These are phyloP conservation scores for Barbarea vulgaris DNA, from an alignment of 345 rosid genomes.

Conservation along the genomic window DNA sequence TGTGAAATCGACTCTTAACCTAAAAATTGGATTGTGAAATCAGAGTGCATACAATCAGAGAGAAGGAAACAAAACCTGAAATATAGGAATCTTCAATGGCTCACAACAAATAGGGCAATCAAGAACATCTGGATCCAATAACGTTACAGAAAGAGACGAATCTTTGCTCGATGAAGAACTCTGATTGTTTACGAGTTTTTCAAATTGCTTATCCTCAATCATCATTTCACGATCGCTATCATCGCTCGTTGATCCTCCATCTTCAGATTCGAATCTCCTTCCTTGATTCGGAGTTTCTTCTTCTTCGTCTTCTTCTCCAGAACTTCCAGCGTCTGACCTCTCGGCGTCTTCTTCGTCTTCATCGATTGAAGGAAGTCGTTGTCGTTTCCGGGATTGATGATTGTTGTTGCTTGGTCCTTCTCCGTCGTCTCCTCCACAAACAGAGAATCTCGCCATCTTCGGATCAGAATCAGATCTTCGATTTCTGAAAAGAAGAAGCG, in stretches of 20 bases:
- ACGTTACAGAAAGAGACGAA: slow-evolving; percentile 12
- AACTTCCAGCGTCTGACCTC: slow-evolving; percentile 21
- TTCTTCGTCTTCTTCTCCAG: slow-evolving; percentile 29
- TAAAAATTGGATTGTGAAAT: not conserved
- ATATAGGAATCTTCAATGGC: slow-evolving; percentile 32
- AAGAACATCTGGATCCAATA: slow-evolving; percentile 39
- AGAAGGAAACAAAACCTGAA: slow-evolving; percentile 29
- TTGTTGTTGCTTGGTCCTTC: slow-evolving; percentile 35
- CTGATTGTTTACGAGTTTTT: not conserved
- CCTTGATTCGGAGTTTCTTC: slow-evolving; percentile 5
- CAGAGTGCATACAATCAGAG: not conserved
- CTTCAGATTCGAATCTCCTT: not conserved
- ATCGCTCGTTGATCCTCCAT: slow-evolving; percentile 14
- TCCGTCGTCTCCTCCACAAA: slow-evolving; percentile 35
- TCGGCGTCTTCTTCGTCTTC: slow-evolving; percentile 35
- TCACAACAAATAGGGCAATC: slow-evolving; percentile 42
- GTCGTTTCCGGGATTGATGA: slow-evolving; percentile 25
- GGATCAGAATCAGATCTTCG: slow-evolving; percentile 12
- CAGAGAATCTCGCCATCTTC: slow-evolving; percentile 33
- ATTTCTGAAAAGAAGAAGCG: not conserved
- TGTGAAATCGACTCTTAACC: not conserved
- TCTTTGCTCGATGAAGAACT: slow-evolving; percentile 28
- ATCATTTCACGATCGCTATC: slow-evolving; percentile 16
- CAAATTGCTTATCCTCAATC: not conserved
- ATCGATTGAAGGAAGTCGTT: slow-evolving; percentile 35